A percentile compares a stretch with the other conserved stretches of the same genome.
Conservation (phyloP, 805 yeast species). For the Scheffersomyces amazonensis region DNA sequence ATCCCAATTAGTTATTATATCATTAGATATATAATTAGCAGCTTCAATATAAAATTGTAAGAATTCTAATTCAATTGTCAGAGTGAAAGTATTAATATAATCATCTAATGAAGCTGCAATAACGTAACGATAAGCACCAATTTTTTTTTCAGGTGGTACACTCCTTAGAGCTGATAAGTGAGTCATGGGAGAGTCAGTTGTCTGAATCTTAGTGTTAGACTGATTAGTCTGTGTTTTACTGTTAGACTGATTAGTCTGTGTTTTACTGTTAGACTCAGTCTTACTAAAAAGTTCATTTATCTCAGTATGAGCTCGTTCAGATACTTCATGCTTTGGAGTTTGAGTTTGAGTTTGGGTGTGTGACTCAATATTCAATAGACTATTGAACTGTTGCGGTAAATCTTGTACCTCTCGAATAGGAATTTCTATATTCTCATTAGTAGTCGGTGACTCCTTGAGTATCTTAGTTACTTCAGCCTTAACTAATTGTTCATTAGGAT, state of each 20-base stretch:
- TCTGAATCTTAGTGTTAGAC: background rate
- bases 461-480: conserved; percentile 5
- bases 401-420: conserved; percentile 41
- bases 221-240: background rate
- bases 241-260: background rate
- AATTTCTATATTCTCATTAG: conserved; percentile 10
- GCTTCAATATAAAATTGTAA: conserved; percentile 49
- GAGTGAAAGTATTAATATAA: conserved; percentile 30
- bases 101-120: conserved; percentile 21
- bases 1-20: conserved; percentile 11
- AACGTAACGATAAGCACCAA: conserved; percentile 34
- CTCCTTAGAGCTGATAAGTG: conserved; percentile 20
- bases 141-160: conserved; percentile 22
- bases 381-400: conserved; percentile 37
- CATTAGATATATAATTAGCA: conserved; percentile 14
- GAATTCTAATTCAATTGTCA: conserved; percentile 51
- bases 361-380: conserved; percentile 1
- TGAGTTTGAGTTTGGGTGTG: background rate
- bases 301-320: conserved; percentile 7
- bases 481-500: conserved; percentile 22
- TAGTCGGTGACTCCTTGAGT: background rate
- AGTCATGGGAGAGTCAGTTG: conserved; percentile 18
- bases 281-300: conserved; percentile 14
- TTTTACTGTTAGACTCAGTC: conserved; percentile 1
- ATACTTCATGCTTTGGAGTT: background rate